Base-by-base conservation (phyloP, 2,329 filamentous ascomycete species). In the Penicillium sp. region DNA sequence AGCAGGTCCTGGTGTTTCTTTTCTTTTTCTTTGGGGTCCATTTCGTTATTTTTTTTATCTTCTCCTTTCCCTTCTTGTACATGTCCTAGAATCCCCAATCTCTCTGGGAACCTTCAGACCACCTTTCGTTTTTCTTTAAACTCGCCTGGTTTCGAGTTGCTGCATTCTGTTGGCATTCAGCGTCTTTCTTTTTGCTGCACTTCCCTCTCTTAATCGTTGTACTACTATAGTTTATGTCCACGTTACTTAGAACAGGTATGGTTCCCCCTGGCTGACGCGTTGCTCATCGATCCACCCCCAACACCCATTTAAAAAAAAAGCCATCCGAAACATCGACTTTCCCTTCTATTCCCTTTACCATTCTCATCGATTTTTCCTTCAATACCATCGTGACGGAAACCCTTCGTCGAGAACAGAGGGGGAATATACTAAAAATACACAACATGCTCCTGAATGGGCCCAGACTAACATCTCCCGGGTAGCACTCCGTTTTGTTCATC, bases 231-330 rank as follows among this genome's bases (percentile, higher is more conserved):
- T 57, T 64, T 59, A 63, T 66, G 58, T 53, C 59, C 59, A 59
- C 61, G 64, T 61, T 63, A 65, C 49, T 67, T 67, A 65, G 61
- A 69, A 64, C 64, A 70, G 69, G 69, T 72, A 68, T 58, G 60
- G 23, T 57, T 22, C 20, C 40, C 49, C 46, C 31, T 41, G 52
- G 44, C 59, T 60, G 62, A 61, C 59, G 57, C 58, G 60, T 61
- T 57, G 53, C 56, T 57, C 41, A 51, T 59, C 51, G 47, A 46
- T 50, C 42, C 55, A 45, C 51, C 41, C 53, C 53, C 45, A 48
- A 55, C 50, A 54, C 14, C n/a, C 42, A 54, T 9, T 22, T 22
- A 41, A 42, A 43, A 51, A 48, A 55, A 57, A 61, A 57, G 54
- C 35, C 15, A 6, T 9, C 35, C 42, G 49, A 47, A 53, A 56